A percentile compares a stretch with the other conserved stretches of the same genome.
Conservation (phyloP, 768 basidiomycete genomes). For the Scleroderma bovista region DNA sequence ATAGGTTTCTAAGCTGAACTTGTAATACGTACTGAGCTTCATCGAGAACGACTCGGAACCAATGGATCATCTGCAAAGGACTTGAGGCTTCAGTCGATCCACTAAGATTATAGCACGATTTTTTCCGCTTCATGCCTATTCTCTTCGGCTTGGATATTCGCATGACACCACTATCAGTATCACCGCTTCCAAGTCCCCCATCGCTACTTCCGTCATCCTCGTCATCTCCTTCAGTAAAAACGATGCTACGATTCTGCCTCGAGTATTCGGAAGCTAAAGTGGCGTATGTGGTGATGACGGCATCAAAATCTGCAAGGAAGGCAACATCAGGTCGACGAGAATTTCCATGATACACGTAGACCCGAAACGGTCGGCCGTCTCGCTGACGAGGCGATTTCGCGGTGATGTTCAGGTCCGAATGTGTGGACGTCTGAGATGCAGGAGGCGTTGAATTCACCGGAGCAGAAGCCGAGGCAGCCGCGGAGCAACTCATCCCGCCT, state of each 20-base stretch:
- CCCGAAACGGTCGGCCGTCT: slow-evolving; percentile 55
- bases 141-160: slow-evolving; percentile 64
- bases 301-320: slow-evolving; percentile 90
- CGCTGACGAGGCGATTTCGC: slow-evolving; percentile 32
- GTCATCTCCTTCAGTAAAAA: slow-evolving; percentile 54
- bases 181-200: slow-evolving; percentile 55
- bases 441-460: slow-evolving; percentile 34
- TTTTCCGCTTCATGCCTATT: slow-evolving; percentile 62
- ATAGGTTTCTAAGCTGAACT: not conserved
- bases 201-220: slow-evolving; percentile 65
- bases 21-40: slow-evolving; percentile 82
- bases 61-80: slow-evolving; percentile 88
- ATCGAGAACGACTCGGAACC: slow-evolving; percentile 93
- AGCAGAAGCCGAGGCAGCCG: slow-evolving; percentile 25
- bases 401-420: slow-evolving; percentile 21
- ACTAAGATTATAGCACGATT: slow-evolving; percentile 34
- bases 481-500: slow-evolving; percentile 38
- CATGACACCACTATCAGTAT: slow-evolving; percentile 57
- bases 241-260: slow-evolving; percentile 70
- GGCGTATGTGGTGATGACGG: slow-evolving; percentile 95
- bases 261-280: slow-evolving; percentile 94
- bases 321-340: slow-evolving; percentile 79
- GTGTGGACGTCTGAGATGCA: slow-evolving; percentile 29
- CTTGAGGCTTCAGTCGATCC: slow-evolving; percentile 56
- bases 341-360: slow-evolving; percentile 96